Percentiles rank a stretch among this genome's conserved stretches.
phyloP scores from a whole-genome alignment of 2,329 filamentous ascomycete genomes.

The Colletotrichum gigasporum region DNA sequence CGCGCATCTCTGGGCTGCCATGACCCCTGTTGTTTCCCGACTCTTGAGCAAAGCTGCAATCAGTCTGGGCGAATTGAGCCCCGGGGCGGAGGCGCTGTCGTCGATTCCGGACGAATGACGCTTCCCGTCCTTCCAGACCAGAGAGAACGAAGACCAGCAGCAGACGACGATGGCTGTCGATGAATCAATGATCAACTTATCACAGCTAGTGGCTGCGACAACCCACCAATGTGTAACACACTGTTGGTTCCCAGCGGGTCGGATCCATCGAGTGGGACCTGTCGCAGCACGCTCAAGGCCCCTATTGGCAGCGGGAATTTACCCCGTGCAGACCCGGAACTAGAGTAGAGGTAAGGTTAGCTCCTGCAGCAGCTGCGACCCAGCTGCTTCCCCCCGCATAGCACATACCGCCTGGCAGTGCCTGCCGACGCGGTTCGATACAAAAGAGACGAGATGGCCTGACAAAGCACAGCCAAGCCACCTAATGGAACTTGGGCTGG shows the following conservation, averaged over 20 bases:
- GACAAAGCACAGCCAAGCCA: neutral
- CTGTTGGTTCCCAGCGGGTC: slow-evolving; percentile 2
- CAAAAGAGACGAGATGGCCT: slow-evolving; percentile 1
- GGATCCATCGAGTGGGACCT: neutral
- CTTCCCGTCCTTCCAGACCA: no score
- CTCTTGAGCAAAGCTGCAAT: no score
- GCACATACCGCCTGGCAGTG: no score
- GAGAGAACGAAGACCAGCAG: neutral
- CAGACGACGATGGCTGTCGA: neutral
- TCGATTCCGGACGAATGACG: no score
- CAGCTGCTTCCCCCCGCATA: neutral
- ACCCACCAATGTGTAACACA: neutral
- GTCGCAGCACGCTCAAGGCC: neutral
- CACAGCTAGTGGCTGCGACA: neutral
- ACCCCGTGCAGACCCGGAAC: neutral
- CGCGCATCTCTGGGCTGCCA: no score
- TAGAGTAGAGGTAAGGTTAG: neutral
- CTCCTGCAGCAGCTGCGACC: neutral
- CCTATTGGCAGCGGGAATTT: neutral
- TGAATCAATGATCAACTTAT: neutral
- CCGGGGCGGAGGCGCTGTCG: no score
- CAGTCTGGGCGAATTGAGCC: no score
- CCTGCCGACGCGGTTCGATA: no score
- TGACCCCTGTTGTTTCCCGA: no score
- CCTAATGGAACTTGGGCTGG: no score